Evolutionary conservation across 768 basidiomycete species (phyloP).

Genomic region (Lactifluus hygrophoroides): DNA sequence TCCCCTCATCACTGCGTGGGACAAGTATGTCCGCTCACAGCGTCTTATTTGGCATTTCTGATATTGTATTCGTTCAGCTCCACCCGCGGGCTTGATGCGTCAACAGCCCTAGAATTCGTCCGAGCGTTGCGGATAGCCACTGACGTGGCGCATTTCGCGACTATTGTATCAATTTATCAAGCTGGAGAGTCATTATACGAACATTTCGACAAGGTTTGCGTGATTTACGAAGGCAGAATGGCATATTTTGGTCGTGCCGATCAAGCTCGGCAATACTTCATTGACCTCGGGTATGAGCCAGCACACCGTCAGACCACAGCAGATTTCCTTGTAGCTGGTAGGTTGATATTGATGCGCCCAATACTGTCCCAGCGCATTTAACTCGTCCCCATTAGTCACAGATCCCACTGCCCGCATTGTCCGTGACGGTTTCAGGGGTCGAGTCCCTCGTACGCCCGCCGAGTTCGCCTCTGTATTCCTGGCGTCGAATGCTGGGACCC

Average conservation of each 20-base stretch:
- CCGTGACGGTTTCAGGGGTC: slow-evolving; percentile 32
- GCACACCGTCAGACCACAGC: slow-evolving; percentile 49
- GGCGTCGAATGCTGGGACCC: slow-evolving; percentile 31
- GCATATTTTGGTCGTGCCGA: slow-evolving; percentile 65
- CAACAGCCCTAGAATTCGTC: slow-evolving; percentile 52
- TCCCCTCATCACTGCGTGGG: slow-evolving; percentile 62
- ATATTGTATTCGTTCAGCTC: slow-evolving; percentile 28
- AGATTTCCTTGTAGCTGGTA: slow-evolving; percentile 46
- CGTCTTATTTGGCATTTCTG: background rate
- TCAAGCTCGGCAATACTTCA: slow-evolving; percentile 62
- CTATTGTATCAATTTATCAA: slow-evolving; percentile 80
- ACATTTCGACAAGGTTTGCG: slow-evolving; percentile 73
- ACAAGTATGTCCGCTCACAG: slow-evolving; percentile 42
- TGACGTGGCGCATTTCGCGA: slow-evolving; percentile 38
- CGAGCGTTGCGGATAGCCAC: slow-evolving; percentile 50
- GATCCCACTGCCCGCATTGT: slow-evolving; percentile 50
- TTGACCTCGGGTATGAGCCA: slow-evolving; percentile 54
- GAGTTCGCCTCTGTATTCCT: slow-evolving; percentile 41
- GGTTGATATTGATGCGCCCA: background rate
- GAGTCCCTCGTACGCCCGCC: slow-evolving; percentile 43
- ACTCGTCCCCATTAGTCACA: slow-evolving; percentile 33
- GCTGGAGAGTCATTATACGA: slow-evolving; percentile 61
- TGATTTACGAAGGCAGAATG: slow-evolving; percentile 66
- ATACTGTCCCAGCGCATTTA: background rate
- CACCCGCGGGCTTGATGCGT: slow-evolving; percentile 43